Conservation (phyloP, 2,329 filamentous ascomycete species). For the Cordyceps javanica region DNA sequence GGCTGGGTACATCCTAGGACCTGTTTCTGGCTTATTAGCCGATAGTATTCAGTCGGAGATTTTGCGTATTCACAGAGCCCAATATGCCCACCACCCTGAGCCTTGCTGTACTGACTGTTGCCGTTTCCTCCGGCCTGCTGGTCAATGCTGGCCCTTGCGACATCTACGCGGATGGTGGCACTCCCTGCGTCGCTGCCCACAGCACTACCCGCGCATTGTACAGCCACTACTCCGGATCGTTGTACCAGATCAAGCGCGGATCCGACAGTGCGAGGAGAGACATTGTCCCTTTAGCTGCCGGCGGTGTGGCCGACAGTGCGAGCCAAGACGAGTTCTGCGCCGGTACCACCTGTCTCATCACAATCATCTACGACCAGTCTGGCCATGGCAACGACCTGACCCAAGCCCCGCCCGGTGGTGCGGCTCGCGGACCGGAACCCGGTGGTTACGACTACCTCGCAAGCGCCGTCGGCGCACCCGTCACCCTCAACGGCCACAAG, state of each 20-base stretch:
- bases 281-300: slow-evolving; percentile 47
- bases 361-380: slow-evolving; percentile 61
- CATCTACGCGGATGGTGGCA: slow-evolving; percentile 49
- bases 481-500: slow-evolving; percentile 54
- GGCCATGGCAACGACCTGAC: slow-evolving; percentile 56
- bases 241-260: slow-evolving; percentile 54
- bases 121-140: slow-evolving; percentile 19
- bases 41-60: no score
- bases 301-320: slow-evolving; percentile 56
- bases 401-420: slow-evolving; percentile 51
- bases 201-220: slow-evolving; percentile 57
- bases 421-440: slow-evolving; percentile 48
- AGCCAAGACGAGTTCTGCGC: slow-evolving; percentile 57
- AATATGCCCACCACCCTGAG: not conserved
- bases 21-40: not conserved
- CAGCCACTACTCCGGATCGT: slow-evolving; percentile 41
- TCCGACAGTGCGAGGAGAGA: slow-evolving; percentile 39
- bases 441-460: slow-evolving; percentile 56
- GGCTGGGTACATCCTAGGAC: not conserved
- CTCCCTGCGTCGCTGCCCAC: slow-evolving; percentile 56
- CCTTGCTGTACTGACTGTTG: not conserved
- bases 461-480: slow-evolving; percentile 52
- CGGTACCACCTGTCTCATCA: slow-evolving; percentile 56
- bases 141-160: slow-evolving; percentile 54
- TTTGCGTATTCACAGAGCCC: not conserved